Evolutionary conservation across 305 asterid species (phyloP).

Genomic region (Salvia sclarea): DNA sequence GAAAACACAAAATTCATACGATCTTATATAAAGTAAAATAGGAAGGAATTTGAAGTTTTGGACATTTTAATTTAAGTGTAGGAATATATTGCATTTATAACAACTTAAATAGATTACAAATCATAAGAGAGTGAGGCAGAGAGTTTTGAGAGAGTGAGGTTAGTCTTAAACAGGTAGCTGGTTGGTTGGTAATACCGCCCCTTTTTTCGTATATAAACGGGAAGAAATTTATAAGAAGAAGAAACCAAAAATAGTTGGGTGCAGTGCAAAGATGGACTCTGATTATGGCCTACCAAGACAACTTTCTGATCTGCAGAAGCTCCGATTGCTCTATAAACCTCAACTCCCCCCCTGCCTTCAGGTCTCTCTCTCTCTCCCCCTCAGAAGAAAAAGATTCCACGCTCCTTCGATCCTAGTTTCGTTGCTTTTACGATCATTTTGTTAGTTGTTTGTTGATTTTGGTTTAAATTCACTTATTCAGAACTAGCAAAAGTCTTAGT

Average conservation of each 20-base stretch:
- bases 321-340: constrained; percentile 68
- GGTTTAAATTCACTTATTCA: constrained; percentile 8
- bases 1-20: too few species aligned
- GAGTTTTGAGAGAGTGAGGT: too few species aligned
- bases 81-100: not conserved
- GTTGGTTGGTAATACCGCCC: not conserved
- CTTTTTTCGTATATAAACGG: not conserved
- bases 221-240: not conserved
- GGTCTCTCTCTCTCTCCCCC: constrained; percentile 40
- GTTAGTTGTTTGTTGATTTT: constrained; percentile 7
- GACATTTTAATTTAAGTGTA: not conserved
- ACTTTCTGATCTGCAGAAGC: constrained; percentile 83
- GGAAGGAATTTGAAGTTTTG: not conserved
- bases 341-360: constrained; percentile 92
- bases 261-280: constrained; percentile 82
- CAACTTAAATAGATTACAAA: too few species aligned
- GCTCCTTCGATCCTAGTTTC: not conserved
- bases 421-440: not conserved
- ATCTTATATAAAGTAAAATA: not conserved
- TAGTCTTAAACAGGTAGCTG: not conserved
- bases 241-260: too few species aligned
- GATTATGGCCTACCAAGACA: constrained; percentile 75
- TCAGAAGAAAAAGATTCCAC: not conserved
- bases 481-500: constrained; percentile 15
- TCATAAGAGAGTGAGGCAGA: too few species aligned